Percentiles rank a stretch among this genome's conserved stretches.
phyloP scores from a whole-genome alignment of 1,284 basidiomycete genomes.

The Rhodotorula sp. region DNA sequence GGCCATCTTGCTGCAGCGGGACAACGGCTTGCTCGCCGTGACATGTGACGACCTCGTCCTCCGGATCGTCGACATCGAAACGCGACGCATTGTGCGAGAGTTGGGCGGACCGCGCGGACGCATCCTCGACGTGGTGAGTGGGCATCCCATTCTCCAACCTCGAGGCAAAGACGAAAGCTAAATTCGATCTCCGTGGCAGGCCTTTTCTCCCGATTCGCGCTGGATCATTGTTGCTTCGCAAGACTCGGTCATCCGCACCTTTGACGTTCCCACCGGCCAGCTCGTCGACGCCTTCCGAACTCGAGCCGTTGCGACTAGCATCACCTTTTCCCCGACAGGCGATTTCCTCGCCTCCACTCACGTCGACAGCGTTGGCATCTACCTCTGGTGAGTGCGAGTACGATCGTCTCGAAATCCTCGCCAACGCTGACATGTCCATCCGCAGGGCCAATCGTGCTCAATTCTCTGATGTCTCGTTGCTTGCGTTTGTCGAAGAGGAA shows the following conservation, averaged over 20 bases:
- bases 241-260: constrained; percentile 90
- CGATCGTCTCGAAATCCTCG: not conserved
- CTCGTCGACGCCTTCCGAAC: constrained; percentile 91
- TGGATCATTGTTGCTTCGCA: constrained; percentile 68
- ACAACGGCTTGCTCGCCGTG: constrained; percentile 79
- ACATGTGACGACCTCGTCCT: constrained; percentile 82
- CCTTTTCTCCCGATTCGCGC: constrained; percentile 36
- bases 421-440: not conserved
- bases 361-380: constrained; percentile 88
- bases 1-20: constrained; percentile 74
- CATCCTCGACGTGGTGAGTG: constrained; percentile 74
- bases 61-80: constrained; percentile 88
- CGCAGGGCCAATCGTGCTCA: constrained; percentile 80
- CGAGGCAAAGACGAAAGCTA: not conserved
- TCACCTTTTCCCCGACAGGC: constrained; percentile 89
- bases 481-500: constrained; percentile 73
- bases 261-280: constrained; percentile 88
- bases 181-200: constrained; percentile 5
- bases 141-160: not conserved
- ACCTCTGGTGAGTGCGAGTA: constrained; percentile 64
- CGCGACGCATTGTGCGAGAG: constrained; percentile 79
- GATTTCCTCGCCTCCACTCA: constrained; percentile 96
- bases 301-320: constrained; percentile 80
- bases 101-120: constrained; percentile 74
- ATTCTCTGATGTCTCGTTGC: constrained; percentile 79